A percentile compares a stretch with the other conserved stretches of the same genome.
These are phyloP conservation scores for Corylus americana DNA, from an alignment of 306 rosid genomes.

Conservation along the genomic window DNA sequence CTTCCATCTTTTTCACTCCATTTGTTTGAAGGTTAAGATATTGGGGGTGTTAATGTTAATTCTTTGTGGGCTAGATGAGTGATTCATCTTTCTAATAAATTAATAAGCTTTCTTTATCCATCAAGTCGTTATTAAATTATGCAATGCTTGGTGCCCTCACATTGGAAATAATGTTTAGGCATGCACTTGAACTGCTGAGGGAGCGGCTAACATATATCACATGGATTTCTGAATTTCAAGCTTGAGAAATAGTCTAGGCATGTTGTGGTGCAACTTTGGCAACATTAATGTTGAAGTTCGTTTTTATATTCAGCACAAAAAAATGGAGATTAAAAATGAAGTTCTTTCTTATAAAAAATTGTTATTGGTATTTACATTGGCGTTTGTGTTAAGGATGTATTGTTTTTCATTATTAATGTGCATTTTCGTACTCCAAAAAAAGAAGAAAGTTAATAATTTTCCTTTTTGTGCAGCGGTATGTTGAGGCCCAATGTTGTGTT, in stretches of 20 bases:
- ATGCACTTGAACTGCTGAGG: too few relatives aligned
- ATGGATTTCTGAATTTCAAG: too few relatives aligned
- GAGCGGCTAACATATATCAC: too few relatives aligned
- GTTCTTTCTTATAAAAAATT: neutral
- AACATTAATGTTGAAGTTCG: neutral
- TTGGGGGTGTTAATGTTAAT: neutral
- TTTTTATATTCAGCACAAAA: neutral
- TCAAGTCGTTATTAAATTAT: neutral
- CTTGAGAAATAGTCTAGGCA: too few relatives aligned
- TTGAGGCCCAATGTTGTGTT: conserved; percentile 93
- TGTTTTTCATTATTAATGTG: neutral
- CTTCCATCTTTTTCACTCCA: neutral
- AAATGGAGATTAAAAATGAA: neutral
- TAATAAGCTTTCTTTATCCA: neutral
- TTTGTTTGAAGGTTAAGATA: neutral
- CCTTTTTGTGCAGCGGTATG: conserved; percentile 72
- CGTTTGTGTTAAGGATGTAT: neutral
- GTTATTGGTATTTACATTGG: neutral
- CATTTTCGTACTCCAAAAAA: neutral
- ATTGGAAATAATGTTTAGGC: neutral
- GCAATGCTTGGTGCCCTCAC: neutral
- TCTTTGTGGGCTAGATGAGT: neutral
- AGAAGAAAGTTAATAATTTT: neutral
- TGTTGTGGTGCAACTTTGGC: too few relatives aligned
- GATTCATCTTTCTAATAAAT: neutral